phyloP scores from a whole-genome alignment of 2,329 filamentous ascomycete genomes.

The Lachnellula arida region DNA sequence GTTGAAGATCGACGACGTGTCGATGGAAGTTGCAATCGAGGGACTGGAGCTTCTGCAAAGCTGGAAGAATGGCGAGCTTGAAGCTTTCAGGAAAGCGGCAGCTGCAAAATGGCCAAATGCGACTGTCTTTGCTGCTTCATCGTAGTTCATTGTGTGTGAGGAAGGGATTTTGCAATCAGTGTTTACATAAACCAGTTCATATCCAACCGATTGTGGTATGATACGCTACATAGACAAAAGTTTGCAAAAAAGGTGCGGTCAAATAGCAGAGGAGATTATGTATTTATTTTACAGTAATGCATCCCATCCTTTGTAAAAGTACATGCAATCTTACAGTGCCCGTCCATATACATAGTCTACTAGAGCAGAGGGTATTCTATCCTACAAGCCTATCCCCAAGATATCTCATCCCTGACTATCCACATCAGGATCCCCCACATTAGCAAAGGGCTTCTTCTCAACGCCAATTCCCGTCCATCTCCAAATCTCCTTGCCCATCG shows the following conservation, averaged over 20 bases:
- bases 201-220: neutral
- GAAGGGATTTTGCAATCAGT: neutral
- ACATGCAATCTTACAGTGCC: no score
- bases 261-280: slow-evolving; percentile 19
- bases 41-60: slow-evolving; percentile 46
- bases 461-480: slow-evolving; percentile 19
- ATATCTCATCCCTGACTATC: slow-evolving; percentile 1
- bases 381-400: slow-evolving; percentile 1
- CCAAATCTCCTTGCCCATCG: slow-evolving; percentile 36
- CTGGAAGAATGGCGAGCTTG: slow-evolving; percentile 47
- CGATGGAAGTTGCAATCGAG: slow-evolving; percentile 51
- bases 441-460: slow-evolving; percentile 13
- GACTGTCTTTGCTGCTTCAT: slow-evolving; percentile 15
- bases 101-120: slow-evolving; percentile 40
- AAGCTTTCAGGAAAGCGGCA: slow-evolving; percentile 45
- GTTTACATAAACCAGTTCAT: neutral
- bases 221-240: slow-evolving; percentile 25
- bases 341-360: no score
- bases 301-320: no score
- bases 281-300: slow-evolving; percentile 6
- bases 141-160: neutral
- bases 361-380: neutral
- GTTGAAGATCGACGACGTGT: slow-evolving; percentile 46
- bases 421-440: slow-evolving; percentile 1
- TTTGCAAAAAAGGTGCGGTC: slow-evolving; percentile 9